Conservation (phyloP, 106 monocot genomes). For the Agapanthus africanus region DNA sequence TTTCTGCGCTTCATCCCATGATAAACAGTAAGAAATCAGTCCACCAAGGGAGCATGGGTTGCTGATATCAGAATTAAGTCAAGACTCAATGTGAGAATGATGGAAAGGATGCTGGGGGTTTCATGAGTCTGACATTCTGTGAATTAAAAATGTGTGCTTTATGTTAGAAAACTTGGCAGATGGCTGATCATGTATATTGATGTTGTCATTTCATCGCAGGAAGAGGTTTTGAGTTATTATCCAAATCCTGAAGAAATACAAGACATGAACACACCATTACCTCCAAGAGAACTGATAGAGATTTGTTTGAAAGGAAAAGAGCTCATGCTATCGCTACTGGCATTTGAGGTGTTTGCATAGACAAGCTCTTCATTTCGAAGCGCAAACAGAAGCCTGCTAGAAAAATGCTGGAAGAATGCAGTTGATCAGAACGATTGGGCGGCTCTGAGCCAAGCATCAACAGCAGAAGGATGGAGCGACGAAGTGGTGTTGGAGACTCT, state of each 20-base stretch:
- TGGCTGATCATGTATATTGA: too few relatives aligned
- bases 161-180: too few relatives aligned
- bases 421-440: constrained; percentile 82
- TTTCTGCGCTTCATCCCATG: too few relatives aligned
- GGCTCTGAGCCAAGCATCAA: constrained; percentile 32
- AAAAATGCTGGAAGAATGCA: constrained; percentile 79
- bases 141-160: too few relatives aligned
- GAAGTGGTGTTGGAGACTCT: constrained; percentile 39
- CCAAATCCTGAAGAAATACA: constrained; percentile 14
- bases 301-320: constrained; percentile 48
- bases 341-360: constrained; percentile 88
- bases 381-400: constrained; percentile 62
- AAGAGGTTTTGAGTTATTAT: constrained; percentile 37
- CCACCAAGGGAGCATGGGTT: too few relatives aligned
- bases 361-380: constrained; percentile 54
- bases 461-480: constrained; percentile 78
- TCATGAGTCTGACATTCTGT: too few relatives aligned
- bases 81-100: too few relatives aligned
- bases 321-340: constrained; percentile 35
- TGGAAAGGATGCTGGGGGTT: too few relatives aligned
- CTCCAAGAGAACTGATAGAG: constrained; percentile 54
- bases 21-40: too few relatives aligned
- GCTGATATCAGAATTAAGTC: too few relatives aligned
- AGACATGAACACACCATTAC: constrained; percentile 30
- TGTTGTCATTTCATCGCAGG: too few relatives aligned